These are phyloP conservation scores for Cutaneotrichosporon daszewskae DNA, from an alignment of 1,284 basidiomycete species.

Conservation along the genomic window DNA sequence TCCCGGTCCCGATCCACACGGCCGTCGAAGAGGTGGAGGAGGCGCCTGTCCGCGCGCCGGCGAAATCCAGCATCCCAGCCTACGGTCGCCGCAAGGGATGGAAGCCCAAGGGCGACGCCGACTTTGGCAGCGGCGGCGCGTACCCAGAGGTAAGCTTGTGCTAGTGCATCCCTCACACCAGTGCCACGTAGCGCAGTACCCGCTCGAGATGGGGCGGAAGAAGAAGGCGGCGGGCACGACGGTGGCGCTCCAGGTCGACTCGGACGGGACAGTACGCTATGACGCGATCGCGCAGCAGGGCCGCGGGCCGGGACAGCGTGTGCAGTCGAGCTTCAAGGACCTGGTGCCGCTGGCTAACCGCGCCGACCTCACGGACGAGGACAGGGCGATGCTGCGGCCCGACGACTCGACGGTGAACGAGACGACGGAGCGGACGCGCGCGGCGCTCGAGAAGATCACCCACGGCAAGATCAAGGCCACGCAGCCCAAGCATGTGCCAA, in stretches of 20 bases:
- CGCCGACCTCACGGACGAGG: conserved; percentile 73
- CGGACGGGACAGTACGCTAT: conserved; percentile 92
- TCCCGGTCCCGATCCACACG: conserved; percentile 38
- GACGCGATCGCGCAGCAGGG: conserved; percentile 96
- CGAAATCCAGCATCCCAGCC: conserved; percentile 25
- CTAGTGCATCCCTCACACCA: conserved; percentile 19
- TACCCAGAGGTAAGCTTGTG: conserved; percentile 66
- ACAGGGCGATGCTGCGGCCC: conserved; percentile 77
- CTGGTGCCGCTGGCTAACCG: conserved; percentile 87
- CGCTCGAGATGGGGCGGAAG: conserved; percentile 89
- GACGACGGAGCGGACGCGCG: conserved; percentile 83
- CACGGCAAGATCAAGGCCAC: conserved; percentile 95
- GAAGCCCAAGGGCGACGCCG: conserved; percentile 74
- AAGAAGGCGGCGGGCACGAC: conserved; percentile 89
- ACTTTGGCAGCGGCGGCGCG: conserved; percentile 89
- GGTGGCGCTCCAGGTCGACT: conserved; percentile 91
- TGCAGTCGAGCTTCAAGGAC: conserved; percentile 96
- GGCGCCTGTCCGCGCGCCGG: conserved; percentile 16
- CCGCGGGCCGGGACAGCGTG: conserved; percentile 71
- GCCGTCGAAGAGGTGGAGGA: conserved; percentile 32
- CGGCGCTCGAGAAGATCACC: conserved; percentile 87
- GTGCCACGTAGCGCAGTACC: conserved; percentile 96
- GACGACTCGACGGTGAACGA: conserved; percentile 81
- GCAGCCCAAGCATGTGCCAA: conserved; percentile 61
- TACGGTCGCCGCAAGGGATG: conserved; percentile 83